Evolutionary conservation across 2,329 filamentous ascomycete genomes (phyloP).

Genomic region (Aquanectria penicillioides): DNA sequence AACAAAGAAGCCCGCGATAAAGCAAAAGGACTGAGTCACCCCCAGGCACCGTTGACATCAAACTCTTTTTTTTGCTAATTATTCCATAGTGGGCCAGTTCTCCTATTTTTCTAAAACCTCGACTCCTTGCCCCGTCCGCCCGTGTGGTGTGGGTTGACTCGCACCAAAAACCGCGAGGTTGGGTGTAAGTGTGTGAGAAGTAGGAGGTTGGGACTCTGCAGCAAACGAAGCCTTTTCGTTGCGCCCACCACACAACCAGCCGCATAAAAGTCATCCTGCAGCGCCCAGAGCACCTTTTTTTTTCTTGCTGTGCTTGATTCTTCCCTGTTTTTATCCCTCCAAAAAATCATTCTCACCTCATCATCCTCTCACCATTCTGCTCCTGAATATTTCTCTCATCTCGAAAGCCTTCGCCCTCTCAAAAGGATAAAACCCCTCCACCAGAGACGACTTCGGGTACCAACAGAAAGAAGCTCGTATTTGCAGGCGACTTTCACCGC

Average conservation of each 20-base stretch:
- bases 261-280: constrained; percentile 47
- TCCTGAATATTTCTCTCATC: background rate
- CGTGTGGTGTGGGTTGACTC: constrained; percentile 26
- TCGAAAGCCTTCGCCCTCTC: constrained; percentile 3
- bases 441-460: constrained; percentile 20
- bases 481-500: constrained; percentile 20
- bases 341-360: constrained; percentile 15
- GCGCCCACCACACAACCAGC: constrained; percentile 39
- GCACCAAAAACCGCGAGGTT: constrained; percentile 44
- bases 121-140: constrained; percentile 3
- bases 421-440: constrained; percentile 15
- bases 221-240: constrained; percentile 34
- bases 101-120: constrained; percentile 26
- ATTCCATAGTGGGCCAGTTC: constrained; percentile 35
- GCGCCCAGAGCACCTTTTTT: constrained; percentile 35
- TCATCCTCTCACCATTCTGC: background rate
- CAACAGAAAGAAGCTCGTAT: constrained; percentile 18
- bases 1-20: background rate
- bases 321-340: constrained; percentile 20
- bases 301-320: constrained; percentile 31
- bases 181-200: constrained; percentile 50
- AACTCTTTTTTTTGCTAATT: constrained; percentile 30
- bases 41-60: background rate
- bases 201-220: constrained; percentile 47
- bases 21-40: constrained; percentile 34